Evolutionary conservation across 257 asterid species (phyloP).

Genomic region (Prunella vulgaris): DNA sequence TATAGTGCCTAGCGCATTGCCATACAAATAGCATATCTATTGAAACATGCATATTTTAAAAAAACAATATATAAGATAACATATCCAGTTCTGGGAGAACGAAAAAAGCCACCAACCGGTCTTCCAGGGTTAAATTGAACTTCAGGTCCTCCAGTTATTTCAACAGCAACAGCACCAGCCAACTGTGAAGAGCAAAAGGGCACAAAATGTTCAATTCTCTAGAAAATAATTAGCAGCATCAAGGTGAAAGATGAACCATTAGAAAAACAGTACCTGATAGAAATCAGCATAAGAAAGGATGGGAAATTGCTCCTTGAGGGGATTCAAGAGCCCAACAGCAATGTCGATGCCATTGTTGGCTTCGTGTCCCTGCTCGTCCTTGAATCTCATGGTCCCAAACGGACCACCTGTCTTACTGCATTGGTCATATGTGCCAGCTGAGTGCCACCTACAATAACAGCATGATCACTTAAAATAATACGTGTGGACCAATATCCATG

Average conservation of each 20-base stretch:
- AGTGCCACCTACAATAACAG: conserved; percentile 65
- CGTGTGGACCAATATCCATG: background rate
- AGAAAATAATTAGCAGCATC: background rate
- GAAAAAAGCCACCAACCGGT: conserved; percentile 38
- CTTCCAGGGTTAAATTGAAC: conserved; percentile 88
- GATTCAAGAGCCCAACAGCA: conserved; percentile 64
- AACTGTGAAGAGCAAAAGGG: conserved; percentile 34
- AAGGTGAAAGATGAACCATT: background rate
- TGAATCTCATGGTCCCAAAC: conserved; percentile 78
- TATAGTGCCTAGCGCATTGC: background rate
- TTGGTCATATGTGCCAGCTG: conserved; percentile 77
- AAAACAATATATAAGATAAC: background rate
- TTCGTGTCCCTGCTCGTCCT: conserved; percentile 55
- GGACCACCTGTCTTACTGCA: conserved; percentile 76
- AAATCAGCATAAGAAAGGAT: conserved; percentile 60
- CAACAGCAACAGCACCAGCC: conserved; percentile 91
- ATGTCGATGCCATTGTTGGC: conserved; percentile 75
- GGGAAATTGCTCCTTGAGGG: conserved; percentile 74
- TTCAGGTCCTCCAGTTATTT: conserved; percentile 89
- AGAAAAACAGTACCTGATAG: conserved; percentile 46
- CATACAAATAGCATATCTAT: background rate
- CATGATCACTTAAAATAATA: background rate
- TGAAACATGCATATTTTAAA: background rate
- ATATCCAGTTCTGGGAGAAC: background rate
- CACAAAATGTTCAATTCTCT: background rate